These are phyloP conservation scores for Metarhizium album DNA, from an alignment of 2,329 filamentous ascomycete genomes.

Conservation along the genomic window DNA sequence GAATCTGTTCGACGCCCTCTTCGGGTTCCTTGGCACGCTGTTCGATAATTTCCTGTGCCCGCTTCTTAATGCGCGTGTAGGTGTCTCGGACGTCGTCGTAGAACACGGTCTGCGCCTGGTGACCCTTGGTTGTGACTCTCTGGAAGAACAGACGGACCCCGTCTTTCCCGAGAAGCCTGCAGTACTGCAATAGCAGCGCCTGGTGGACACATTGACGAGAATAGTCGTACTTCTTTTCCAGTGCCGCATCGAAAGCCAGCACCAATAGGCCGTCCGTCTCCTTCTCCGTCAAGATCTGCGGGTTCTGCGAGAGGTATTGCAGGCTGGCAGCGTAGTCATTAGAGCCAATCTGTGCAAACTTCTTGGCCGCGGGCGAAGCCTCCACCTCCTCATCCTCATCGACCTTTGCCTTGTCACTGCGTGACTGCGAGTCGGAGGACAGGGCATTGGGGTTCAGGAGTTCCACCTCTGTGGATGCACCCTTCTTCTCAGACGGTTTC, in stretches of 20 bases:
- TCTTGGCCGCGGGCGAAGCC: slow-evolving; percentile 64
- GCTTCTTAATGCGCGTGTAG: slow-evolving; percentile 68
- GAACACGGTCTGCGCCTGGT: slow-evolving; percentile 87
- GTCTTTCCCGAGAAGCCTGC: slow-evolving; percentile 76
- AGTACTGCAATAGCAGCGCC: slow-evolving; percentile 87
- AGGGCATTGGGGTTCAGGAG: slow-evolving; percentile 59
- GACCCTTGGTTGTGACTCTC: slow-evolving; percentile 77
- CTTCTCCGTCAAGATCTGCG: slow-evolving; percentile 66
- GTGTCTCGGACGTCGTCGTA: slow-evolving; percentile 86
- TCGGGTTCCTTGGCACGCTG: slow-evolving; percentile 38
- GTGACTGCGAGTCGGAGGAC: slow-evolving; percentile 4
- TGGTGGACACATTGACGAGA: slow-evolving; percentile 87
- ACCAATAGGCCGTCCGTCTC: slow-evolving; percentile 88
- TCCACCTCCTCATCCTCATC: slow-evolving; percentile 65
- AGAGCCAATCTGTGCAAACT: slow-evolving; percentile 69
- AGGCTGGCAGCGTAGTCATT: slow-evolving; percentile 65
- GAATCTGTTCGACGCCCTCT: slow-evolving; percentile 76
- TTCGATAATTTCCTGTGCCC: slow-evolving; percentile 59
- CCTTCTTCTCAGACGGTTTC: slow-evolving; percentile 33
- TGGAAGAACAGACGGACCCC: slow-evolving; percentile 93
- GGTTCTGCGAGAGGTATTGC: slow-evolving; percentile 69
- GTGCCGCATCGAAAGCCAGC: slow-evolving; percentile 80
- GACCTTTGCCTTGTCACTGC: slow-evolving; percentile 21
- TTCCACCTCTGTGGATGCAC: slow-evolving; percentile 48
- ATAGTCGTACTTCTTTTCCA: slow-evolving; percentile 65